These are phyloP conservation scores for Nakaseomyces kungkrabaensis DNA, from an alignment of 1,139 yeast species.

Conservation along the genomic window DNA sequence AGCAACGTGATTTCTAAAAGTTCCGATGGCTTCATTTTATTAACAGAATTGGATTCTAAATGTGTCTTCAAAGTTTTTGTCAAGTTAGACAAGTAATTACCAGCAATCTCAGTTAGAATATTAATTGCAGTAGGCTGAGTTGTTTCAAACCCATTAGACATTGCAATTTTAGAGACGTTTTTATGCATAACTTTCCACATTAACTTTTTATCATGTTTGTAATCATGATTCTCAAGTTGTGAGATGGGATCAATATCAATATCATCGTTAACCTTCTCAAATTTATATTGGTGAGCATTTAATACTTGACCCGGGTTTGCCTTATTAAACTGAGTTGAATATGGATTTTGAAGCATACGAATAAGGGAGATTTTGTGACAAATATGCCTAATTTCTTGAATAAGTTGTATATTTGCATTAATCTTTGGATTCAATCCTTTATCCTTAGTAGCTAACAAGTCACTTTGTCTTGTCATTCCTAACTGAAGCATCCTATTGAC, in stretches of 20 bases:
- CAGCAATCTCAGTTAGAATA: constrained; percentile 75
- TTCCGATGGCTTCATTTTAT: constrained; percentile 33
- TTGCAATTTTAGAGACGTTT: constrained; percentile 66
- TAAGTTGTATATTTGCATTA: constrained; percentile 57
- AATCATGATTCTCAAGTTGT: constrained; percentile 52
- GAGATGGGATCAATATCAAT: constrained; percentile 72
- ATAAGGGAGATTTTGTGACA: constrained; percentile 85
- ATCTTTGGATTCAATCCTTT: constrained; percentile 55
- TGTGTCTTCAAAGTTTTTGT: constrained; percentile 64
- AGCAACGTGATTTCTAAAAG: constrained; percentile 56
- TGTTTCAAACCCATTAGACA: constrained; percentile 90
- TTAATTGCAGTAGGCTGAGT: constrained; percentile 72
- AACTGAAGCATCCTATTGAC: constrained; percentile 29
- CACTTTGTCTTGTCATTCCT: constrained; percentile 22
- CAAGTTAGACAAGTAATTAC: constrained; percentile 64
- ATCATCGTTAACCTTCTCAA: constrained; percentile 40
- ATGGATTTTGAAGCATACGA: constrained; percentile 70
- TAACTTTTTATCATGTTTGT: constrained; percentile 44
- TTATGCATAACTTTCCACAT: constrained; percentile 60
- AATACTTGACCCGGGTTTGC: constrained; percentile 13
- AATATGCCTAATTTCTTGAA: constrained; percentile 79
- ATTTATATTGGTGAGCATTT: constrained; percentile 18
- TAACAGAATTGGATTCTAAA: constrained; percentile 50
- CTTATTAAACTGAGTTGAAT: constrained; percentile 15
- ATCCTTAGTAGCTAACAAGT: constrained; percentile 32